These are phyloP conservation scores for Barnettozyma populi DNA, from an alignment of 805 yeast genomes.

Conservation along the genomic window DNA sequence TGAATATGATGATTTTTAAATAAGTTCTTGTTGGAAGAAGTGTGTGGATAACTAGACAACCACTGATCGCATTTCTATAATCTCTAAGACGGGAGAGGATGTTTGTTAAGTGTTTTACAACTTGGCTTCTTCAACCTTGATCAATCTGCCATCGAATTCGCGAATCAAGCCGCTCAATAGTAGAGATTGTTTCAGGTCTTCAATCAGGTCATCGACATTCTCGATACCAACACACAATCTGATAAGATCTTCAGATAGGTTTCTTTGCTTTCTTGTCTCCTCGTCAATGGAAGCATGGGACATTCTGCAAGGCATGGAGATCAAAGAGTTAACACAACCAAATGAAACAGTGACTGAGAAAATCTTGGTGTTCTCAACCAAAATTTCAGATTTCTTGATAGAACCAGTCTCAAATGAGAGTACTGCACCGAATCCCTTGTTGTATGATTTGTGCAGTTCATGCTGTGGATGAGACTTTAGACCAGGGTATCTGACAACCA, in stretches of 20 bases:
- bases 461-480: constrained; percentile 75
- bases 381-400: constrained; percentile 55
- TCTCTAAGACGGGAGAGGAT: not conserved
- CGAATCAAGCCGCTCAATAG: constrained; percentile 53
- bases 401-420: constrained; percentile 84
- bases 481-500: constrained; percentile 80
- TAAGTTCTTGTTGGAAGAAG: constrained; percentile 10
- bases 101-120: constrained; percentile 9
- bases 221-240: constrained; percentile 92
- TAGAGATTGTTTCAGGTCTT: constrained; percentile 72
- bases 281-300: constrained; percentile 96
- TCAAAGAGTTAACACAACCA: constrained; percentile 89
- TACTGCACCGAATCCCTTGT: constrained; percentile 87
- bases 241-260: constrained; percentile 86
- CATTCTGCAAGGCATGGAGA: constrained; percentile 93
- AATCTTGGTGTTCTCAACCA: constrained; percentile 70
- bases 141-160: constrained; percentile 25
- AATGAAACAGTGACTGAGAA: constrained; percentile 90
- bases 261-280: constrained; percentile 79
- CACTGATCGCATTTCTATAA: not conserved
- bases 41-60: not conserved
- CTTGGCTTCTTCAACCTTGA: constrained; percentile 18
- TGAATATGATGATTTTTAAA: constrained; percentile 2
- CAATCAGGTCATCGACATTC: constrained; percentile 69
- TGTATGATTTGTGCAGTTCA: constrained; percentile 68